A percentile compares a stretch with the other conserved stretches of the same genome.
phyloP scores from a whole-genome alignment of 2,329 filamentous ascomycete genomes.

The Alternaria sp. region DNA sequence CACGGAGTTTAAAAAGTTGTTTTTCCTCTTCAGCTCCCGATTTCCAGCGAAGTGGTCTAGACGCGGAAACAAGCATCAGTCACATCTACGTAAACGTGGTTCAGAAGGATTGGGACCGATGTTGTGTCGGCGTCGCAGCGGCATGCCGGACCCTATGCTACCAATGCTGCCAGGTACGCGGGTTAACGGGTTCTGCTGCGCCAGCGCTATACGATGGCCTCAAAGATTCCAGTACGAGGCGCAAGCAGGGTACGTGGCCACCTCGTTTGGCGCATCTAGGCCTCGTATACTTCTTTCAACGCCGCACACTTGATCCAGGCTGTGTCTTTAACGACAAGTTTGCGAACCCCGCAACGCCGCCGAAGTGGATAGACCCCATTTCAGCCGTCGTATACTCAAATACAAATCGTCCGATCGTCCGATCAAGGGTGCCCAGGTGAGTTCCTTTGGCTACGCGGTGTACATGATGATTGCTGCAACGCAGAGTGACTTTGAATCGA shows the following conservation, averaged over 20 bases:
- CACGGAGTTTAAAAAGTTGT: neutral
- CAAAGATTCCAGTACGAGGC: neutral
- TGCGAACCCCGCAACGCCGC: neutral
- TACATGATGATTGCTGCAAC: neutral
- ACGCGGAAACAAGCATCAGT: neutral
- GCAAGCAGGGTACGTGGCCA: neutral
- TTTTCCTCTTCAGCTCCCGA: neutral
- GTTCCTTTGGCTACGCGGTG: neutral
- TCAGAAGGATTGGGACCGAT: neutral
- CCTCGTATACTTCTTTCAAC: neutral
- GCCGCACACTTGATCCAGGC: neutral
- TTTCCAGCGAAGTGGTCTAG: neutral
- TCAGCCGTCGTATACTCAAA: neutral
- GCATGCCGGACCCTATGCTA: neutral
- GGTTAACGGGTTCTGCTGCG: neutral
- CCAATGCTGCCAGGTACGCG: neutral
- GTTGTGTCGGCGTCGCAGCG: neutral
- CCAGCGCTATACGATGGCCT: neutral
- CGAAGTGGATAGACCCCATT: neutral
- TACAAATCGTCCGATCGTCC: neutral
- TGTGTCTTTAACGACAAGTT: neutral
- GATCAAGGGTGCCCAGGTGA: neutral
- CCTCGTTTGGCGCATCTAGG: neutral
- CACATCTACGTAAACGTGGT: neutral
- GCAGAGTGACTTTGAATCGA: neutral